A percentile compares a stretch with the other conserved stretches of the same genome.
phyloP scores from a whole-genome alignment of 495 filamentous ascomycete genomes.

The Parachaetomium inaequale region DNA sequence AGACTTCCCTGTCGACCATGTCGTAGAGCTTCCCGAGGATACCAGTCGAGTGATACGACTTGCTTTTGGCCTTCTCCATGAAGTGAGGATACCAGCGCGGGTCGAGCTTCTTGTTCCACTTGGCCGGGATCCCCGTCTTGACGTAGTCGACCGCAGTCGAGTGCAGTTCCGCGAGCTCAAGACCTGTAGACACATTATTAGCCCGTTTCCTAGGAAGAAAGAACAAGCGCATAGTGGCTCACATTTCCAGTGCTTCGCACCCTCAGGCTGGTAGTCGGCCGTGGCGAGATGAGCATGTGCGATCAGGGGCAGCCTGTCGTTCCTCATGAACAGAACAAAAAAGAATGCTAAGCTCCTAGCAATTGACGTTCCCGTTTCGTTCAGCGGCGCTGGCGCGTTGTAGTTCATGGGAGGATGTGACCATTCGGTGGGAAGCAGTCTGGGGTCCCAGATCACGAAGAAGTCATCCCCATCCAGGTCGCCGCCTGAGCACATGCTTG shows the following conservation, averaged over 20 bases:
- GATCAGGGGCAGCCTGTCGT: constrained; percentile 74
- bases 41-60: constrained; percentile 62
- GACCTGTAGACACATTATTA: constrained; percentile 31
- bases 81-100: constrained; percentile 77
- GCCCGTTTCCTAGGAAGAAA: background rate
- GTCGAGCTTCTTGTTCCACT: constrained; percentile 58
- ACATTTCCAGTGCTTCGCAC: constrained; percentile 68
- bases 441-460: constrained; percentile 85
- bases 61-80: constrained; percentile 67
- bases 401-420: constrained; percentile 75
- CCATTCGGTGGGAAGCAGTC: constrained; percentile 66
- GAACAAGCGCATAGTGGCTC: background rate
- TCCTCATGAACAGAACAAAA: constrained; percentile 93
- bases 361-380: constrained; percentile 55
- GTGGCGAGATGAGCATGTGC: constrained; percentile 79
- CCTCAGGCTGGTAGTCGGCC: constrained; percentile 59
- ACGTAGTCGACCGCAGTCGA: constrained; percentile 91
- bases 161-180: constrained; percentile 75
- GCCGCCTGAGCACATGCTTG: constrained; percentile 93
- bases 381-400: constrained; percentile 46
- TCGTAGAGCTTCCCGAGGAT: constrained; percentile 86
- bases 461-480: constrained; percentile 97
- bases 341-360: constrained; percentile 71
- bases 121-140: constrained; percentile 78
- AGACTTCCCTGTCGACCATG: constrained; percentile 40